Conservation (phyloP, 202 grass and related monocot genomes). For the Alloteropsis angusta region DNA sequence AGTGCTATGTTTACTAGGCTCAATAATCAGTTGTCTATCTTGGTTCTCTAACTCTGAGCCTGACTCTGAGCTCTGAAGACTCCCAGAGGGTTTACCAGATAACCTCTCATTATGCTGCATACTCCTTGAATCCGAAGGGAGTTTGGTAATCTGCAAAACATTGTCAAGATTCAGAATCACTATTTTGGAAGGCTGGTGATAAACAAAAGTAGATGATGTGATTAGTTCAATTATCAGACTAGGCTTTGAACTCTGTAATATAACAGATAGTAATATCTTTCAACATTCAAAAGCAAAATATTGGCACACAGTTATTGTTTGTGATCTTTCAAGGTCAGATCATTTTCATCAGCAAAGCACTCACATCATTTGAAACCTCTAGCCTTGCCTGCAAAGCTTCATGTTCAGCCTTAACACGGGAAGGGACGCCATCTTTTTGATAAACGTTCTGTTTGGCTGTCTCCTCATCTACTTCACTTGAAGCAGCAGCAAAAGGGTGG, state of each 20-base stretch:
- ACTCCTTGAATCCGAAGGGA: slow-evolving; percentile 15
- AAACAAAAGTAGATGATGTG: background rate
- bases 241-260: background rate
- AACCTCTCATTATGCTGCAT: slow-evolving; percentile 5
- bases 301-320: background rate
- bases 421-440: slow-evolving; percentile 86
- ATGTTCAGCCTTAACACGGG: slow-evolving; percentile 83
- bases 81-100: slow-evolving; percentile 3
- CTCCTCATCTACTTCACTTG: slow-evolving; percentile 76
- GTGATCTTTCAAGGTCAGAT: background rate
- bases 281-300: background rate
- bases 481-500: slow-evolving; percentile 77
- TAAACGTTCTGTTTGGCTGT: slow-evolving; percentile 74
- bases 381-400: slow-evolving; percentile 74
- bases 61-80: background rate
- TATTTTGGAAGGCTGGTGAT: background rate
- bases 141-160: slow-evolving; percentile 27
- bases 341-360: slow-evolving; percentile 15
- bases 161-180: background rate
- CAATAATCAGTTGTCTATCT: background rate
- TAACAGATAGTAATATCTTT: background rate
- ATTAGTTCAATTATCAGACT: background rate
- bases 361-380: slow-evolving; percentile 49
- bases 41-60: background rate
- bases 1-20: slow-evolving; percentile 13